Base-by-base conservation (phyloP, 2,329 filamentous ascomycete species). In the Didymella exigua region DNA sequence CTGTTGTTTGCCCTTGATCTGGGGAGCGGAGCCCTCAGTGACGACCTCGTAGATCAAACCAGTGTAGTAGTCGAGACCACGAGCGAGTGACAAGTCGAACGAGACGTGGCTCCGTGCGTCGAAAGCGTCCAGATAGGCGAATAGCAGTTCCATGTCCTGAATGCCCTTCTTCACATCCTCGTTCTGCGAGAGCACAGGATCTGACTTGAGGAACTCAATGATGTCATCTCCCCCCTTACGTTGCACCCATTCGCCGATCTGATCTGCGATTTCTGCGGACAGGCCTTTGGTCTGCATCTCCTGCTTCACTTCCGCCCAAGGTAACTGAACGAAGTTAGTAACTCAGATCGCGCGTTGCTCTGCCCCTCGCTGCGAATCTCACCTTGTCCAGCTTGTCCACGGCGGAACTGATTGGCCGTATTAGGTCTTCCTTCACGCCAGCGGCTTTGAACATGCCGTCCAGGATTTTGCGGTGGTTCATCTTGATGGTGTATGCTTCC, bases 261-360 rank as follows among this genome's bases (percentile, higher is more conserved):
- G 89, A 77, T 97, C 92, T 41, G 93, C 93, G 26, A 93, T 85
- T 13, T 85, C 87, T 21, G 81, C 80, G 36, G 86, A 84, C 1
- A 98, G 81, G 0, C 91, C 92, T 79, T 97, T 97, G 61, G 96
- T 90, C 63, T 93, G 90, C 93, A 97, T 97, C 75, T 97, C 93
- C 75, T 89, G 89, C 74, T 88, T 87, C 48, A 97, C 93, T 61
- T 96, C 92, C 27, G 84, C 84, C 93, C 93, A 97, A 1, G 92
- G 89, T 26, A 76, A 73, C 74, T 77, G 48, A 36, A 19, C 19
- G 23, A 11, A 29, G 51, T 72, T 45, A 71, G 63, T 29, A 18
- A 14, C n/a, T 13, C 2, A 7, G 2, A n/a, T 24, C 5, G 14
- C 10, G 6, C 27, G 26, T 23, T 41, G 10, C 3, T 2, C 9